These are phyloP conservation scores for Jaenimonas drosophilae DNA, from an alignment of 208 protist species.

Conservation along the genomic window DNA sequence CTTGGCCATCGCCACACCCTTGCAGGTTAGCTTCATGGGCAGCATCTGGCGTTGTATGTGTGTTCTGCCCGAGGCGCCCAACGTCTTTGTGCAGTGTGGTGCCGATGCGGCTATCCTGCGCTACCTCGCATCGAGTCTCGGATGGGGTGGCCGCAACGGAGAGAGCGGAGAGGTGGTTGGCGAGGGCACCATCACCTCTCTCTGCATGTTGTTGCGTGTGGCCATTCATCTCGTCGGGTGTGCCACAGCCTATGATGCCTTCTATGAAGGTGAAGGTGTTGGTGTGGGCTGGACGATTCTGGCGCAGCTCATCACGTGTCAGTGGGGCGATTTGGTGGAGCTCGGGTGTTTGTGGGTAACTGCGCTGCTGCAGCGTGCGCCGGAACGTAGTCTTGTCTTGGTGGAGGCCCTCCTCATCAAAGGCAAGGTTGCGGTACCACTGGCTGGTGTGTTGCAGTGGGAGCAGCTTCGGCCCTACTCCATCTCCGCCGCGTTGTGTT, in stretches of 20 bases:
- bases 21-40: too few relatives aligned
- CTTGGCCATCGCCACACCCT: too few relatives aligned
- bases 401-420: not conserved
- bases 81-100: too few relatives aligned
- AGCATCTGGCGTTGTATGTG: too few relatives aligned
- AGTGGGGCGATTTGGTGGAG: conserved; percentile 36
- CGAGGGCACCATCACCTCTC: conserved; percentile 10
- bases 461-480: conserved; percentile 16
- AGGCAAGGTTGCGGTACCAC: not conserved
- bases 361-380: conserved; percentile 1
- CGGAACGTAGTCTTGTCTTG: not conserved
- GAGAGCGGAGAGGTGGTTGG: not conserved
- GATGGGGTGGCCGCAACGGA: too few relatives aligned
- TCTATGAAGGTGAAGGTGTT: conserved; percentile 5
- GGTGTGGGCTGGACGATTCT: conserved; percentile 8
- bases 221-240: conserved; percentile 11
- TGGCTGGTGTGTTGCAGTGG: conserved; percentile 15
- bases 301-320: conserved; percentile 14
- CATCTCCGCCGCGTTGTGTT: conserved; percentile 23
- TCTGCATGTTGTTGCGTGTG: conserved; percentile 15
- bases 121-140: too few relatives aligned
- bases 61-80: too few relatives aligned
- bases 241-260: conserved; percentile 12
- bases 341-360: conserved; percentile 12
- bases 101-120: not conserved